Conservation (phyloP, 2,329 filamentous ascomycete genomes). For the Clonostachys solani region DNA sequence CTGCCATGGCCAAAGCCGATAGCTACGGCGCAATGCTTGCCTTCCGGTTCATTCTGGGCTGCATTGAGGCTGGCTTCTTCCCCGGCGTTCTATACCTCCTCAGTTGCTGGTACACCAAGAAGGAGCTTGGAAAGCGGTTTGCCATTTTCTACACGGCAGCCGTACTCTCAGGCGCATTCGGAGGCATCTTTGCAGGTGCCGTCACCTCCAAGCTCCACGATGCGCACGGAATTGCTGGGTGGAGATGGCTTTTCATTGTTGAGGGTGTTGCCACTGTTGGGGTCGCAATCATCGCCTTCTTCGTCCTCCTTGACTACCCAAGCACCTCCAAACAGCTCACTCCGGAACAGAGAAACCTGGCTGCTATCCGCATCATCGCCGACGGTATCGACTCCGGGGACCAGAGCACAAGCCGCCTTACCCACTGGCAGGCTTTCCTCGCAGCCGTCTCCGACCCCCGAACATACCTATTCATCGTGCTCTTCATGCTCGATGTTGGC, state of each 20-base stretch:
- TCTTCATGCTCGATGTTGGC: constrained; percentile 34
- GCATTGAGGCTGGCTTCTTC: constrained; percentile 45
- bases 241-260: constrained; percentile 67
- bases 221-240: constrained; percentile 46
- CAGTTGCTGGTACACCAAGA: constrained; percentile 50
- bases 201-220: constrained; percentile 55
- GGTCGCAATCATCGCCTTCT: constrained; percentile 50
- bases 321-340: constrained; percentile 58
- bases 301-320: constrained; percentile 62
- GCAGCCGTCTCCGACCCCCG: constrained; percentile 33
- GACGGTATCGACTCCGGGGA: constrained; percentile 29
- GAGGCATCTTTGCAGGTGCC: constrained; percentile 55
- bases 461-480: constrained; percentile 36
- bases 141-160: constrained; percentile 52
- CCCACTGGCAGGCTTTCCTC: constrained; percentile 8
- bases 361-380: constrained; percentile 53
- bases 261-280: constrained; percentile 56
- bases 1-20: constrained; percentile 42
- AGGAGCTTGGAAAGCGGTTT: constrained; percentile 50
- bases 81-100: constrained; percentile 47
- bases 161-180: constrained; percentile 59
- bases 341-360: constrained; percentile 56
- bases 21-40: constrained; percentile 41
- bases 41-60: constrained; percentile 39
- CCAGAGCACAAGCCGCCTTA: constrained; percentile 12